Base-by-base conservation (phyloP, 108 stramenopile species). In the Schizochytrium sp. region DNA sequence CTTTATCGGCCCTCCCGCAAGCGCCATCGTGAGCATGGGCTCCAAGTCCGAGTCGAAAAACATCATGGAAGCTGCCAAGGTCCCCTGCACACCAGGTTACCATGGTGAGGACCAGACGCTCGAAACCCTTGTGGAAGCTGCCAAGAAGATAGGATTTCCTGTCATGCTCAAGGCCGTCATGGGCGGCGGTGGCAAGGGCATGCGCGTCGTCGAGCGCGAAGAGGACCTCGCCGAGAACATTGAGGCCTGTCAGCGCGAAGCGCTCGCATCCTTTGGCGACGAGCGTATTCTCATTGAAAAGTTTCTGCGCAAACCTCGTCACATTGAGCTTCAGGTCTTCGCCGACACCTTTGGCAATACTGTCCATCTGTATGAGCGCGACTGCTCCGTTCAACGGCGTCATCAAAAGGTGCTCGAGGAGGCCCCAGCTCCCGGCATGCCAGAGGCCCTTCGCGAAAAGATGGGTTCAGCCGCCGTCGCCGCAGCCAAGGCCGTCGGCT, bases 341-440 rank as follows among this genome's bases (percentile, higher is more conserved):
- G 97, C 96, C 28, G 98, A 99, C 91, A 95, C 92, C 29, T 94
- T 95, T 14, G 98, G 97, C 12, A 96, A 97, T 88, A 96, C 95
- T 58, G 97, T 98, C 14, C 96, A 98, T 89, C 93, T 99, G 57
- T 95, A 93, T 92, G 98, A 98, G 89, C 92, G 97, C 57, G 98
- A 99, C 92, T 98, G 97, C 90, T 95, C 94, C 51, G 95, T 98
- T 58, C 98, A 99, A 91, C 93, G 98, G 53, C 94, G 97, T 45
- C 97, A 98, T 91, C 98, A 99, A 89, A 99, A 99, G 92, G 97
- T 99, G 25, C 95, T 99, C 72, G 98, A 99, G 90, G 97, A 97
- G 94, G 97, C 97, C 14, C 98, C 98, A 5, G 97, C 97, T 28
- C 96, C 96, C 89, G 93, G 94, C 28, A 88, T 98, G 29, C 92